phyloP scores from a whole-genome alignment of 2,329 filamentous ascomycete species.

The Botrytis aclada region DNA sequence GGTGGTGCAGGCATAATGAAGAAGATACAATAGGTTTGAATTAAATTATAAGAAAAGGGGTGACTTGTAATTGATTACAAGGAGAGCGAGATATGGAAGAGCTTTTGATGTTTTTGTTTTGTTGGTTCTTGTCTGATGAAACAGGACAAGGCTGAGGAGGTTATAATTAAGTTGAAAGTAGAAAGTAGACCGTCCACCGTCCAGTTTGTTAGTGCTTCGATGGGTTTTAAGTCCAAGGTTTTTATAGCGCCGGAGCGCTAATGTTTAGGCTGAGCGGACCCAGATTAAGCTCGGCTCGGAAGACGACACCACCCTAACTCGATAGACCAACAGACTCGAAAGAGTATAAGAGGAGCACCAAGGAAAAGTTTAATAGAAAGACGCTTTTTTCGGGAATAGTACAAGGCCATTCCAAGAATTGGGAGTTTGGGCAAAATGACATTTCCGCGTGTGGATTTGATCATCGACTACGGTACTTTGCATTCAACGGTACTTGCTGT shows the following conservation, averaged over 20 bases:
- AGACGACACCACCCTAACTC: not conserved
- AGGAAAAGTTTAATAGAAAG: not conserved
- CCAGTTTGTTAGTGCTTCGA: not conserved
- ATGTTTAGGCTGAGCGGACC: conserved; percentile 15
- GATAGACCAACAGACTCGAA: not conserved
- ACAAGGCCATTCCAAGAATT: not conserved
- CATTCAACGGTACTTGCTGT: not conserved
- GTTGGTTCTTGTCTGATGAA: not conserved
- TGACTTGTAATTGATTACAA: not conserved
- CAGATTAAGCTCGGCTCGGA: conserved; percentile 10
- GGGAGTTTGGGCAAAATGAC: not conserved
- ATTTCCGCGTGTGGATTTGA: not conserved
- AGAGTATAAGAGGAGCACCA: not conserved
- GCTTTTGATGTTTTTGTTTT: conserved; percentile 12
- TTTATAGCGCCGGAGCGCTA: conserved; percentile 7
- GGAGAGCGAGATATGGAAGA: not conserved
- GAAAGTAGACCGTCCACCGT: too few species aligned
- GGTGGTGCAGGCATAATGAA: conserved; percentile 39
- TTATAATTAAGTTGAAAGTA: not conserved
- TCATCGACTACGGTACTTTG: not conserved
- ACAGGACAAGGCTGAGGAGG: conserved; percentile 3
- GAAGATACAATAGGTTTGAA: not conserved
- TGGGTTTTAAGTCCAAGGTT: not conserved
- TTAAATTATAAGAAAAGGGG: not conserved
- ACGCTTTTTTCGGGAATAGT: too few species aligned